These are phyloP conservation scores for Tuber borchii DNA, from an alignment of 495 filamentous ascomycete genomes.

Conservation along the genomic window DNA sequence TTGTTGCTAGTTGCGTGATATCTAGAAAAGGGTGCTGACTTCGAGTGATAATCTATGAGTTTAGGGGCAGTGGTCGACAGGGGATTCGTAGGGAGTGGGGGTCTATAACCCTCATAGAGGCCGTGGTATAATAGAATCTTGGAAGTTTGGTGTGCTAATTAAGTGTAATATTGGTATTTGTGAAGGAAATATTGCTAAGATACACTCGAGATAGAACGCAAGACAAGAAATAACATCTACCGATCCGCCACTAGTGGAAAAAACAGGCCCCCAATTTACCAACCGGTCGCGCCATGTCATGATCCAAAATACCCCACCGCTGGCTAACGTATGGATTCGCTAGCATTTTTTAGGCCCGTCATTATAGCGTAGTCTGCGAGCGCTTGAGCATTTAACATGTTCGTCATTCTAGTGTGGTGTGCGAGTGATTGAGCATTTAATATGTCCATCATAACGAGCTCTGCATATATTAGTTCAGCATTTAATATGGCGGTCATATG, in stretches of 20 bases:
- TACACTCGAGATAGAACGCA: not conserved
- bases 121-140: not conserved
- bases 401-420: no score
- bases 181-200: not conserved
- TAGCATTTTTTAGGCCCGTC: not conserved
- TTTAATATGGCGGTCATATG: no score
- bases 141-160: not conserved
- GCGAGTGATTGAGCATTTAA: no score
- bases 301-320: not conserved
- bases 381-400: no score
- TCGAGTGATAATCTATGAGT: not conserved
- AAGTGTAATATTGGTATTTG: not conserved
- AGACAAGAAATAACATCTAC: not conserved
- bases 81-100: not conserved
- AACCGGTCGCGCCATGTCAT: not conserved
- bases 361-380: no score
- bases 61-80: not conserved
- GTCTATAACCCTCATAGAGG: not conserved
- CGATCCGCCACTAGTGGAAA: not conserved
- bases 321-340: not conserved
- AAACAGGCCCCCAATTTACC: not conserved
- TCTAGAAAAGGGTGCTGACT: not conserved
- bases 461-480: no score
- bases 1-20: not conserved
- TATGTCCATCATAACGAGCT: not conserved